These are phyloP conservation scores for Trichoderma sp. DNA, from an alignment of 2,329 filamentous ascomycete genomes.

Conservation along the genomic window DNA sequence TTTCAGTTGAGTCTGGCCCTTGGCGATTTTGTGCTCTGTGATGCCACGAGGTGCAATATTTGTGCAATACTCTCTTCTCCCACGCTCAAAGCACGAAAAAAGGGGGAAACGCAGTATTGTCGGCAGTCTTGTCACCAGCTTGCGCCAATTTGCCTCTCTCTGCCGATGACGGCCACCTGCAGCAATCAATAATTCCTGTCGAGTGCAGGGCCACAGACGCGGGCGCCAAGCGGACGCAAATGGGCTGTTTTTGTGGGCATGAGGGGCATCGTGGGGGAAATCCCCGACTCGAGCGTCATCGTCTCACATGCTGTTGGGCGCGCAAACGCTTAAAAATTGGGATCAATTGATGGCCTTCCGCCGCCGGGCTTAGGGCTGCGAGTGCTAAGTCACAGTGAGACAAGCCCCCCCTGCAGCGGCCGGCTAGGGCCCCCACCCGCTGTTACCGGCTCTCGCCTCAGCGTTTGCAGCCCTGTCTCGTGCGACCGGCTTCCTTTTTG, in stretches of 20 bases:
- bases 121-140: not conserved
- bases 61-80: not conserved
- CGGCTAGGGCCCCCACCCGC: slow-evolving; percentile 13
- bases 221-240: slow-evolving; percentile 15
- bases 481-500: slow-evolving; percentile 10
- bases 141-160: not conserved
- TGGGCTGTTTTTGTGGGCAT: slow-evolving; percentile 18
- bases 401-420: slow-evolving; percentile 17
- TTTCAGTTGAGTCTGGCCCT: not conserved
- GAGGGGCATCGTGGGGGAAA: slow-evolving; percentile 21
- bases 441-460: slow-evolving; percentile 11
- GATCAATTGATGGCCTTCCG: not conserved
- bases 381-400: slow-evolving; percentile 12
- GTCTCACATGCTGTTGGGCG: slow-evolving; percentile 14
- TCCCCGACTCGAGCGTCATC: slow-evolving; percentile 19
- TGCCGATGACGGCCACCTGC: slow-evolving; percentile 14
- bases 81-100: not conserved
- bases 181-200: not conserved
- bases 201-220: slow-evolving; percentile 4
- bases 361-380: slow-evolving; percentile 13
- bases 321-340: slow-evolving; percentile 18
- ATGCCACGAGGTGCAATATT: not conserved
- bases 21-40: not conserved
- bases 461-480: slow-evolving; percentile 10
- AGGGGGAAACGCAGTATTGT: not conserved